Percentiles rank a stretch among this genome's conserved stretches.
Evolutionary conservation across 371 early-diverging fungal species (phyloP).

Genomic region (Mucor indicus): DNA sequence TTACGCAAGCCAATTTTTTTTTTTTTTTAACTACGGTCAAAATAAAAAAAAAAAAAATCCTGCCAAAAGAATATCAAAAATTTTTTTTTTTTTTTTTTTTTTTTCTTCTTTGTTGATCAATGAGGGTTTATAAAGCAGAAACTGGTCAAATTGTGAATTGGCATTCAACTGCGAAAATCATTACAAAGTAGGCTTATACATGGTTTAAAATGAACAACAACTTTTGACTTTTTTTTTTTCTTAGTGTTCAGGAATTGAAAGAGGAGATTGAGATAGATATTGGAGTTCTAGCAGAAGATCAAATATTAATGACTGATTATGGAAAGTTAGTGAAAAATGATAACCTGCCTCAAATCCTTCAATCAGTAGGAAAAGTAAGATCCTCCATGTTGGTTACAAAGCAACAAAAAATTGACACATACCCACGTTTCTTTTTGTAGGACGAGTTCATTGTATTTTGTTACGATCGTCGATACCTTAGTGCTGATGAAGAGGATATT

Average conservation of each 20-base stretch:
- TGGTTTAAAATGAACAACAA: slow-evolving; percentile 19
- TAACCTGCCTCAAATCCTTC: slow-evolving; percentile 44
- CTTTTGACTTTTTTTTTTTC: neutral
- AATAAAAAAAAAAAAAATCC: no score
- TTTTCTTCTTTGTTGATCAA: slow-evolving; percentile 11
- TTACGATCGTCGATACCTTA: slow-evolving; percentile 43
- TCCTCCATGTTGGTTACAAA: no score
- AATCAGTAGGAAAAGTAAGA: slow-evolving; percentile 51
- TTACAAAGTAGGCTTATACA: neutral
- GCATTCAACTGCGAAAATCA: slow-evolving; percentile 10
- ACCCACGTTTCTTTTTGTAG: slow-evolving; percentile 13
- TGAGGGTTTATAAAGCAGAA: slow-evolving; percentile 66
- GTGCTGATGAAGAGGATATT: slow-evolving; percentile 28
- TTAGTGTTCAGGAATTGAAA: slow-evolving; percentile 45
- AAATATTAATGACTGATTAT: slow-evolving; percentile 63
- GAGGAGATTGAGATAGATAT: slow-evolving; percentile 43
- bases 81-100: neutral
- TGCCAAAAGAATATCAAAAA: no score
- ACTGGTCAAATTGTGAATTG: slow-evolving; percentile 54
- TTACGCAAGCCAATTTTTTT: no score
- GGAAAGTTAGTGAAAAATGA: slow-evolving; percentile 54
- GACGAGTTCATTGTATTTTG: slow-evolving; percentile 44
- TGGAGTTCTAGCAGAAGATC: slow-evolving; percentile 46
- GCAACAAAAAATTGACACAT: neutral
- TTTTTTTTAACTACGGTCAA: no score